Evolutionary conservation across 768 basidiomycete genomes (phyloP).

Genomic region (Boletus rubescentipes): DNA sequence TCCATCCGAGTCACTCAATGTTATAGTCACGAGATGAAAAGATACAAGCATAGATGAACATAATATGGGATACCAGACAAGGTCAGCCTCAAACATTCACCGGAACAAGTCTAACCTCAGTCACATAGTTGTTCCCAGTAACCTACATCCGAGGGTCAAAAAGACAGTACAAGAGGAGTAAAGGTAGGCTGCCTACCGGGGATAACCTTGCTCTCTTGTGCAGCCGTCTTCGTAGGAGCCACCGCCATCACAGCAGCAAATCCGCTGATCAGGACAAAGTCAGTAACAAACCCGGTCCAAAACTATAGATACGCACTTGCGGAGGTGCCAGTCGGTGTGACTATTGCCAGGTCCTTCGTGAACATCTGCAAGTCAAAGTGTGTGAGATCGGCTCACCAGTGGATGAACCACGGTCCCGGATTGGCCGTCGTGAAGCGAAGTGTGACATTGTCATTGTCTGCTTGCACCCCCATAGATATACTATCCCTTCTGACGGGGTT

Average conservation of each 20-base stretch:
- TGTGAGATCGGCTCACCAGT: slow-evolving; percentile 15
- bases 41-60: neutral
- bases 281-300: neutral
- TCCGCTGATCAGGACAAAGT: slow-evolving; percentile 5
- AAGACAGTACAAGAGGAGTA: slow-evolving; percentile 16
- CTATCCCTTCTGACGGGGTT: slow-evolving; percentile 58
- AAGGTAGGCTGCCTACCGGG: slow-evolving; percentile 11
- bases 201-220: slow-evolving; percentile 3
- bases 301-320: slow-evolving; percentile 11
- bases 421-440: slow-evolving; percentile 68
- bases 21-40: neutral
- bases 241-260: slow-evolving; percentile 23
- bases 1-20: too few relatives aligned
- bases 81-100: neutral
- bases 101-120: neutral
- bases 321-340: slow-evolving; percentile 24
- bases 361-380: too few relatives aligned
- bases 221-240: neutral
- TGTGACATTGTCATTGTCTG: slow-evolving; percentile 40
- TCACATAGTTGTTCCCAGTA: slow-evolving; percentile 8
- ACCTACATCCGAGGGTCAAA: neutral
- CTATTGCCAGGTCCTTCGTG: neutral
- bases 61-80: neutral
- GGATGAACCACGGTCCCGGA: slow-evolving; percentile 34
- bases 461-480: slow-evolving; percentile 28